These are phyloP conservation scores for Parathielavia hyrcaniae DNA, from an alignment of 495 filamentous ascomycete species.

Conservation along the genomic window DNA sequence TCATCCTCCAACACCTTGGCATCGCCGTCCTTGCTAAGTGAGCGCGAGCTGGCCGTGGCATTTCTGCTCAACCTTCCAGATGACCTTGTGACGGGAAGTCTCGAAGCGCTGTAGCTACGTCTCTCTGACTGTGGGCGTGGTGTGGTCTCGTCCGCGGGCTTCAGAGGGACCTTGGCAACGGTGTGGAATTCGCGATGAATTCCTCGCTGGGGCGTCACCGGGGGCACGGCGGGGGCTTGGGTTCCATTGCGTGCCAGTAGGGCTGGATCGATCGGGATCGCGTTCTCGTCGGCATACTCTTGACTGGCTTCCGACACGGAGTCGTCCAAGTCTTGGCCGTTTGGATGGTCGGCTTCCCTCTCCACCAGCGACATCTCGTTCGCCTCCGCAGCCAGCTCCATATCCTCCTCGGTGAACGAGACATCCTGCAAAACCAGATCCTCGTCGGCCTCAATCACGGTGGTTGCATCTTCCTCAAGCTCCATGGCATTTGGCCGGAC, in stretches of 20 bases:
- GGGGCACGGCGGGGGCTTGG: constrained; percentile 16
- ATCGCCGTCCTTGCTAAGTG: constrained; percentile 35
- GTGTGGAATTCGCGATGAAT: constrained; percentile 52
- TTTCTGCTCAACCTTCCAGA: constrained; percentile 32
- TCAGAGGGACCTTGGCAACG: constrained; percentile 69
- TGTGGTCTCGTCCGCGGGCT: constrained; percentile 57
- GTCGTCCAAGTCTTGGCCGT: constrained; percentile 36
- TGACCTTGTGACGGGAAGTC: constrained; percentile 34
- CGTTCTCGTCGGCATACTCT: constrained; percentile 59
- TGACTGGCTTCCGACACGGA: constrained; percentile 53
- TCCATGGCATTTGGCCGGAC: constrained; percentile 33
- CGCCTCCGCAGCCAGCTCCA: constrained; percentile 45
- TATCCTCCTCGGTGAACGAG: constrained; percentile 40
- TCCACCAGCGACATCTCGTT: constrained; percentile 49
- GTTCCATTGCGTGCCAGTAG: constrained; percentile 26
- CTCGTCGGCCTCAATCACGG: constrained; percentile 14
- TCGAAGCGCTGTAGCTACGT: constrained; percentile 52
- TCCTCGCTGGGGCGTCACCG: constrained; percentile 34
- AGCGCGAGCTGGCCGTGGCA: constrained; percentile 42
- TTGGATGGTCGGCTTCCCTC: constrained; percentile 24
- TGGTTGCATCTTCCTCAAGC: constrained; percentile 32
- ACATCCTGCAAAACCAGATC: constrained; percentile 35
- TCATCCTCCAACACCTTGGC: constrained; percentile 21
- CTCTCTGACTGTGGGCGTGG: constrained; percentile 45
- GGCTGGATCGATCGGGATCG: constrained; percentile 47